Percentiles rank a stretch among this genome's conserved stretches.
Evolutionary conservation across 108 stramenopile genomes (phyloP).

Genomic region (Nannochloropsis gaditana): DNA sequence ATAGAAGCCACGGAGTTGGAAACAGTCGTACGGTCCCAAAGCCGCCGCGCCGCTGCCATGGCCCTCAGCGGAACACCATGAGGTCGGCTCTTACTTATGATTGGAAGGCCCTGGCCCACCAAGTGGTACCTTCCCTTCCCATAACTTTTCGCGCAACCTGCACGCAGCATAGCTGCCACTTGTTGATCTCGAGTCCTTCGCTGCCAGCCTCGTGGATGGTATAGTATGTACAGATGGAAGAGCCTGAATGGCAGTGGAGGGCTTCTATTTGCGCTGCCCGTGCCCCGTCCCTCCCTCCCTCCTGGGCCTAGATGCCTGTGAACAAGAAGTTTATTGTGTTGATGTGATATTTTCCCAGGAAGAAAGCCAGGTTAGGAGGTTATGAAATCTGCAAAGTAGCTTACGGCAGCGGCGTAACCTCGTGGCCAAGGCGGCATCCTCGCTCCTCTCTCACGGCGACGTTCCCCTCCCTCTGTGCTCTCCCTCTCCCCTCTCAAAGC

Average conservation of each 20-base stretch:
- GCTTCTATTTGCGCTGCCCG: background rate
- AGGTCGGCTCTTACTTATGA: background rate
- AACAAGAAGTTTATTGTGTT: background rate
- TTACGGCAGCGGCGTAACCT: too few species aligned
- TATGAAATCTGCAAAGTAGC: too few species aligned
- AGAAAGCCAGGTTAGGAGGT: background rate
- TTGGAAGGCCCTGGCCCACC: background rate
- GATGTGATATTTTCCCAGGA: background rate
- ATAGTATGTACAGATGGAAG: background rate
- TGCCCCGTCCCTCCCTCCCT: background rate
- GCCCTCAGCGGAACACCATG: background rate
- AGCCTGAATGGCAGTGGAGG: background rate
- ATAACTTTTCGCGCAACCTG: background rate
- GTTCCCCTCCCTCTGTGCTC: too few species aligned
- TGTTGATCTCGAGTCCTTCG: background rate
- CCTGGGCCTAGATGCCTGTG: constrained; percentile 7
- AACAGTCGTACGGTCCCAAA: background rate
- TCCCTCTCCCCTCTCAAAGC: too few species aligned
- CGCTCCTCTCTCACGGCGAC: too few species aligned
- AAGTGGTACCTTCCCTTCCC: background rate
- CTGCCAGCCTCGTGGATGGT: background rate
- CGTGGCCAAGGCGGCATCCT: too few species aligned
- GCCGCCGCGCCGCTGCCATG: background rate
- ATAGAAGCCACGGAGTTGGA: background rate
- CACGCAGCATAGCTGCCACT: constrained; percentile 12